Percentiles rank a stretch among this genome's conserved stretches.
Evolutionary conservation across 192 early-diverging fungal genomes (phyloP).

Genomic region (Coemansia sp.): DNA sequence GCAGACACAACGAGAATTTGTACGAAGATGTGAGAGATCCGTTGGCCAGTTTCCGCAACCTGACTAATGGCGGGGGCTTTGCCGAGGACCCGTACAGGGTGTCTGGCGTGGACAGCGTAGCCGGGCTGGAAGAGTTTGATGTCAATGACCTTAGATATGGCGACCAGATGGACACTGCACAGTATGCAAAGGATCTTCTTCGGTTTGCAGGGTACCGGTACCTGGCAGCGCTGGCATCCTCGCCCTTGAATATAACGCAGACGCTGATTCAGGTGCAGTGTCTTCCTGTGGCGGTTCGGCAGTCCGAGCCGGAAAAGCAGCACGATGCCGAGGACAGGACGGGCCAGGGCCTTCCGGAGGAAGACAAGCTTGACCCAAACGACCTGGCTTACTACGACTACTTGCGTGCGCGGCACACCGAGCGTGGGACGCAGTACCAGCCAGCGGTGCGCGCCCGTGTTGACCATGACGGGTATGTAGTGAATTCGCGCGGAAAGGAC

Average conservation of each 20-base stretch:
- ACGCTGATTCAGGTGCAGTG: slow-evolving; percentile 80
- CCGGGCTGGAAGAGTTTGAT: slow-evolving; percentile 17
- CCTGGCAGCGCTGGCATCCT: slow-evolving; percentile 59
- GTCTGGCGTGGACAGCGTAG: slow-evolving; percentile 7
- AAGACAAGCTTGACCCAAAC: slow-evolving; percentile 42
- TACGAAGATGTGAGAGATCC: slow-evolving; percentile 45
- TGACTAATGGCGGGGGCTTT: not conserved
- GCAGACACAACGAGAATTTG: slow-evolving; percentile 10
- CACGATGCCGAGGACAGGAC: not conserved
- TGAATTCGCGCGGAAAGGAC: slow-evolving; percentile 54
- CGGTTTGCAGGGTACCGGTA: slow-evolving; percentile 66
- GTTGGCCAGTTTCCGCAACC: slow-evolving; percentile 29
- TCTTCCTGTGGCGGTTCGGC: slow-evolving; percentile 49
- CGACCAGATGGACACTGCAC: slow-evolving; percentile 34
- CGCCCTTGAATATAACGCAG: slow-evolving; percentile 67
- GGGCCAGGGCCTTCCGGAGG: slow-evolving; percentile 3
- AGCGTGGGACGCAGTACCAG: slow-evolving; percentile 16
- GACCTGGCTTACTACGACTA: slow-evolving; percentile 57
- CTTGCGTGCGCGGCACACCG: slow-evolving; percentile 38
- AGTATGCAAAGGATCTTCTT: slow-evolving; percentile 60
- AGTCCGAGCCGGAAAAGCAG: not conserved
- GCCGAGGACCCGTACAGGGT: slow-evolving; percentile 12
- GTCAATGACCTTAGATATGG: slow-evolving; percentile 18
- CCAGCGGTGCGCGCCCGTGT: slow-evolving; percentile 17
- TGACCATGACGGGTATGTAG: slow-evolving; percentile 66